These are phyloP conservation scores for Saccharum officinarum DNA, from an alignment of 176 grass and related monocot species.

Conservation along the genomic window DNA sequence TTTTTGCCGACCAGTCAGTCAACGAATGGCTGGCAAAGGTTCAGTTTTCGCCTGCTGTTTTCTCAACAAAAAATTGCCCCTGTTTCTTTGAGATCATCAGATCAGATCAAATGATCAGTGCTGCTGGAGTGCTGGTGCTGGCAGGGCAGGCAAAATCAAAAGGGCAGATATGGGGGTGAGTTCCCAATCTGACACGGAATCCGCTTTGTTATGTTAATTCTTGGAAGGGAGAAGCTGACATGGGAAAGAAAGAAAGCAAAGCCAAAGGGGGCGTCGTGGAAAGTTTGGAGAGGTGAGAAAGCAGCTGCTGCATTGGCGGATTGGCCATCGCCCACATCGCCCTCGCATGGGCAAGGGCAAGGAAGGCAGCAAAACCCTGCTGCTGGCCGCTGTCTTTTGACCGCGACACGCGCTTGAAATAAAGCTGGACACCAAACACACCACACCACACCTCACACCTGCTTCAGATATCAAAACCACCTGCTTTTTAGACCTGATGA, in stretches of 20 bases:
- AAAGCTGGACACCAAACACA: constrained; percentile 37
- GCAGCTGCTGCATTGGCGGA: neutral
- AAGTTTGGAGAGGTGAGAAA: neutral
- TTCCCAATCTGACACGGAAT: constrained; percentile 16
- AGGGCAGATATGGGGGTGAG: neutral
- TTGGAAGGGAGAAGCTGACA: neutral
- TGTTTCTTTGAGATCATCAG: neutral
- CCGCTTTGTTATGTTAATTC: neutral
- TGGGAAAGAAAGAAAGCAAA: neutral
- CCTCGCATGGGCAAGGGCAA: too few relatives aligned
- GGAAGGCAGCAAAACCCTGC: neutral
- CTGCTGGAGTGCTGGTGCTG: too few relatives aligned
- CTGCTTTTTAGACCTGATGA: neutral
- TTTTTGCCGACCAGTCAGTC: neutral
- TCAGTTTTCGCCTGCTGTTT: neutral
- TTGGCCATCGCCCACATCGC: neutral
- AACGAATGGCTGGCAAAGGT: neutral
- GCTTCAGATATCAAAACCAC: constrained; percentile 3
- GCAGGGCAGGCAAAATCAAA: neutral
- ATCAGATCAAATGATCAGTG: neutral
- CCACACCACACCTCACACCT: neutral
- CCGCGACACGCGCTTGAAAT: constrained; percentile 47
- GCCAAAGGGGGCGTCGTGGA: constrained; percentile 7
- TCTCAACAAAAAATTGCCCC: neutral
- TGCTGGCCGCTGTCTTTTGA: constrained; percentile 33